Conservation (phyloP, 73 alveolate species). For the Paramecium sonneborni region DNA sequence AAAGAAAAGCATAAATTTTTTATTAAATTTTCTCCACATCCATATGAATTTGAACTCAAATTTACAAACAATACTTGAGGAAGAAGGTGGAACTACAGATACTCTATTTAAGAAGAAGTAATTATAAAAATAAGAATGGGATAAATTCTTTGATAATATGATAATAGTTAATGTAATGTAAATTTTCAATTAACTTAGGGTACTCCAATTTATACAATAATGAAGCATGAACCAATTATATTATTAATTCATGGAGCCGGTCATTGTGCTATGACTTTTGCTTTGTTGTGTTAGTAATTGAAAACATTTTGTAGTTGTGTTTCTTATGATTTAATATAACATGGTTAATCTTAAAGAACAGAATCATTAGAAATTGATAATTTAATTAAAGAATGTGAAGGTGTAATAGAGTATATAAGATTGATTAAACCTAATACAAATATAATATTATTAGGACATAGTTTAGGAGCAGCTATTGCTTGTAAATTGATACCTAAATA, state of each 20-base stretch:
- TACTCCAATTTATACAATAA: not conserved
- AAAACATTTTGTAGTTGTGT: slow-evolving; percentile 15
- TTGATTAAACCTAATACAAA: not conserved
- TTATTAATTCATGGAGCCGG: slow-evolving; percentile 44
- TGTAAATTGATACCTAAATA: not conserved
- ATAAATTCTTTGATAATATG: not conserved
- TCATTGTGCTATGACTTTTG: slow-evolving; percentile 10
- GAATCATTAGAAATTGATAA: not conserved
- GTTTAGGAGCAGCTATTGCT: slow-evolving; percentile 69
- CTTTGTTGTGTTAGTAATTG: not conserved
- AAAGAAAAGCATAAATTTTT: not conserved
- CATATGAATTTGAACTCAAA: not conserved
- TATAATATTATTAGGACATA: slow-evolving; percentile 52
- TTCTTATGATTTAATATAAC: slow-evolving; percentile 11
- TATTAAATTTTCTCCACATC: not conserved
- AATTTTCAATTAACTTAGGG: not conserved
- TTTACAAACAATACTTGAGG: not conserved
- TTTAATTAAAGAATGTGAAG: not conserved
- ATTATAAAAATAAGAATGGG: not conserved
- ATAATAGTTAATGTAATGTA: not conserved
- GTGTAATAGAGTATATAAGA: not conserved
- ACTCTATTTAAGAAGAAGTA: not conserved
- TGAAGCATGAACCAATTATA: not conserved
- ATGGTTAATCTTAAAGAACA: not conserved
- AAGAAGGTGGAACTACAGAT: not conserved